Evolutionary conservation across 768 basidiomycete species (phyloP).

Genomic region (Aureoboletus auriporus): DNA sequence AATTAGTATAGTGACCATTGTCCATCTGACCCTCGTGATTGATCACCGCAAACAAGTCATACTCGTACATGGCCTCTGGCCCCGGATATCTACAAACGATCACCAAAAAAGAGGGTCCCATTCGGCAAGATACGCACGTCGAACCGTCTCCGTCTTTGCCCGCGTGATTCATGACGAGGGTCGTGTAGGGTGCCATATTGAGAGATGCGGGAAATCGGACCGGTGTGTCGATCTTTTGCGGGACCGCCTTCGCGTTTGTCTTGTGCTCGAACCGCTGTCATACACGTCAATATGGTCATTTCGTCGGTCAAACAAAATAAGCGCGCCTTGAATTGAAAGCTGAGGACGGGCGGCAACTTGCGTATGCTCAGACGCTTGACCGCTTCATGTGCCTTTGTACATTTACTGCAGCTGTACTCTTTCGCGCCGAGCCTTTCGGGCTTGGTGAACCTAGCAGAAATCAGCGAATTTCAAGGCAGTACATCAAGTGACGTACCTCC

Average conservation of each 20-base stretch:
- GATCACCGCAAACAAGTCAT: slow-evolving; percentile 90
- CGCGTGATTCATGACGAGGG: slow-evolving; percentile 49
- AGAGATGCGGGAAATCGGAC: slow-evolving; percentile 80
- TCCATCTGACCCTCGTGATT: slow-evolving; percentile 94
- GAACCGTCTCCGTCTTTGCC: slow-evolving; percentile 39
- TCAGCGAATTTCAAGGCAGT: background rate
- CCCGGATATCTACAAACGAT: slow-evolving; percentile 39
- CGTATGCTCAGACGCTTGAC: slow-evolving; percentile 83
- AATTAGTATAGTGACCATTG: slow-evolving; percentile 93
- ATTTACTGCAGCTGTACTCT: slow-evolving; percentile 82
- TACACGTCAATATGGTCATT: background rate
- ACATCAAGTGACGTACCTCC: slow-evolving; percentile 42
- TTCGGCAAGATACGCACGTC: slow-evolving; percentile 18
- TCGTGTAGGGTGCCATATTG: slow-evolving; percentile 88
- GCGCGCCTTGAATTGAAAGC: slow-evolving; percentile 86
- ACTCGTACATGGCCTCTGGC: slow-evolving; percentile 73
- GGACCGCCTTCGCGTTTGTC: slow-evolving; percentile 61
- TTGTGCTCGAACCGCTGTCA: slow-evolving; percentile 89
- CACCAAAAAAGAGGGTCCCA: background rate
- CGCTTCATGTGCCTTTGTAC: slow-evolving; percentile 72
- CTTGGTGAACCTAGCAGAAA: slow-evolving; percentile 64
- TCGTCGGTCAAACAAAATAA: too few relatives aligned
- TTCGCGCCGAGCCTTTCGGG: slow-evolving; percentile 80
- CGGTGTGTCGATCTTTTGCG: slow-evolving; percentile 80
- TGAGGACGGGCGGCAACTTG: slow-evolving; percentile 83